These are phyloP conservation scores for Russula emetica DNA, from an alignment of 768 basidiomycete species.

Conservation along the genomic window DNA sequence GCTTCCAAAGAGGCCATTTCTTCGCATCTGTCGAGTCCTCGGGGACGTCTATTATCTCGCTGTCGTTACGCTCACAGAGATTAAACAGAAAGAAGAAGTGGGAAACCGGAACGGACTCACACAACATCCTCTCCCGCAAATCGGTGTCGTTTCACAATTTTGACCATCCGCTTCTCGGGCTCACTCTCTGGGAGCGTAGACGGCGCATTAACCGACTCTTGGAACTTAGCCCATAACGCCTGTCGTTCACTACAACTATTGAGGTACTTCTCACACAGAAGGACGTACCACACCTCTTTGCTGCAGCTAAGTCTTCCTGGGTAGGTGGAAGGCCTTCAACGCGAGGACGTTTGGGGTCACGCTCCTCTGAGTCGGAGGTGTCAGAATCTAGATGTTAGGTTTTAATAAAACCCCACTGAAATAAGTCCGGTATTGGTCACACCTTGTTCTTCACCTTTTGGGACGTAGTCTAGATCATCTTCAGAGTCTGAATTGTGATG, in stretches of 20 bases:
- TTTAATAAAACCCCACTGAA: not conserved
- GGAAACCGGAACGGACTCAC: conserved; percentile 42
- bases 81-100: conserved; percentile 1
- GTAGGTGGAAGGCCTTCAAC: conserved; percentile 28
- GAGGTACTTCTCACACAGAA: conserved; percentile 11
- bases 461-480: conserved; percentile 68
- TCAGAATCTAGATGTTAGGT: conserved; percentile 35
- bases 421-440: not conserved
- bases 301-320: conserved; percentile 41
- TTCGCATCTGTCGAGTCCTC: conserved; percentile 72
- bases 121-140: conserved; percentile 74
- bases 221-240: conserved; percentile 63
- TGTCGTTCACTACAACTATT: conserved; percentile 48
- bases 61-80: conserved; percentile 33
- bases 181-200: conserved; percentile 26
- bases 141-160: conserved; percentile 62
- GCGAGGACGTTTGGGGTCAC: conserved; percentile 37
- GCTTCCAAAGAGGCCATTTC: conserved; percentile 61
- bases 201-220: conserved; percentile 50
- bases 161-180: conserved; percentile 45
- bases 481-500: conserved; percentile 53
- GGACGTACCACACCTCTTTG: conserved; percentile 35
- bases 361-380: conserved; percentile 41
- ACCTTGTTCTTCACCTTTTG: conserved; percentile 42
- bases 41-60: conserved; percentile 69